Base-by-base conservation (phyloP, 176 grass and related monocot species). In the Musa schizocarpa region DNA sequence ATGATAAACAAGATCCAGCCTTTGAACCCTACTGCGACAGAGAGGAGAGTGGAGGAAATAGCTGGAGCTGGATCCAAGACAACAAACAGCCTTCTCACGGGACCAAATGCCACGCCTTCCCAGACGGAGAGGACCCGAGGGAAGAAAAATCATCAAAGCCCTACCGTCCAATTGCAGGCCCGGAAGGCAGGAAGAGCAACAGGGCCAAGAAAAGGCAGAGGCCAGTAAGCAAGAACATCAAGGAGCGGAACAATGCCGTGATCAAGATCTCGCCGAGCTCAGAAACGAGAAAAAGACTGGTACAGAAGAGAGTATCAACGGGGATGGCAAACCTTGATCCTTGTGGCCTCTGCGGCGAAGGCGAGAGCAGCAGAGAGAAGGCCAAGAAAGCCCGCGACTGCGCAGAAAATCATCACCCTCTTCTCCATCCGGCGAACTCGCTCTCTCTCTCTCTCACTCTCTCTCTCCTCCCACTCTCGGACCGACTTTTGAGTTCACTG, bases 291-390 rank as follows among this genome's bases (percentile, higher is more conserved):
- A 43, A 43, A 0, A 19, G 50, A 17, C 4, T 12, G 53, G 9
- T 6, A 29, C 6, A 65, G 34, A 43, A 43, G 34, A 4, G 5
- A 71, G 65, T 2, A 43, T 43, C 34, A 43, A 43, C 34, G 34
- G 34, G 34, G 34, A 43, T 43, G 34, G 23, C 57, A n/a, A 27
- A 96, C 92, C 89, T 96, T 96, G 79, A 96, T 87, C 75, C 92
- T 89, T 20, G 92, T 96, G 52, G 70, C 92, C 74, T 96, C 92
- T 11, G 92, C 92, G 63, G 89, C 92, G 73, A 96, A 96, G 13
- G 85, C 92, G 7, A 92, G 89, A 13, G 87, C 89, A 55, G 89
- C 92, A 49, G 92, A 90, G 73, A 96, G 83, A 57, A 92, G 69
- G 79, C 92, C 92, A 54, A 96, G 89, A 78, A 96, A 86, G 1